A percentile compares a stretch with the other conserved stretches of the same genome.
Evolutionary conservation across 1,284 basidiomycete species (phyloP).

Genomic region (Mycena sp.): DNA sequence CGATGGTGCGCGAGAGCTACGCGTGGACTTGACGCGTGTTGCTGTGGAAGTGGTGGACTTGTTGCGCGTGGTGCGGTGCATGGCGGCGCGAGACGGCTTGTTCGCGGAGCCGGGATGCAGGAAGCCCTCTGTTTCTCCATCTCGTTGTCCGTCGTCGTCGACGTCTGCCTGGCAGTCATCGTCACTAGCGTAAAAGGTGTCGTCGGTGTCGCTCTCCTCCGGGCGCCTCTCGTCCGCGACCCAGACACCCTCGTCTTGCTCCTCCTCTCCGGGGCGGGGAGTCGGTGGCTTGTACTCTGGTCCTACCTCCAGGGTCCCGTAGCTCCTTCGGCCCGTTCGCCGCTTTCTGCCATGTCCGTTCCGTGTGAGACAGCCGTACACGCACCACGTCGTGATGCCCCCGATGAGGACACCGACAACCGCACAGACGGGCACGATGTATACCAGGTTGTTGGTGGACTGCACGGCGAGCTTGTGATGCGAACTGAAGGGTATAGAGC

Average conservation of each 20-base stretch:
- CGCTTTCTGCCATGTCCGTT: conserved; percentile 9
- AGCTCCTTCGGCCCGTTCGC: conserved; percentile 25
- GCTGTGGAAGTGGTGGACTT: conserved; percentile 3
- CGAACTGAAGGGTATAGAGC: conserved; percentile 13
- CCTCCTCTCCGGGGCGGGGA: conserved; percentile 10
- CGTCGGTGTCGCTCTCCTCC: conserved; percentile 4
- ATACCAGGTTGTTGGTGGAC: conserved; percentile 19
- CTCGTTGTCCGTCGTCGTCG: neutral
- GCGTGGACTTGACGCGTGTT: neutral
- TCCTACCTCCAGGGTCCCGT: conserved; percentile 28
- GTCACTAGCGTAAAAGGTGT: too few relatives aligned
- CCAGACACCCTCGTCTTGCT: conserved; percentile 19
- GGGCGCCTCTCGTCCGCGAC: conserved; percentile 18
- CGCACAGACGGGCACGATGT: conserved; percentile 25
- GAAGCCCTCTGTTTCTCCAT: conserved; percentile 22
- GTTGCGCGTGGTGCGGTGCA: conserved; percentile 11
- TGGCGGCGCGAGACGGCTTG: conserved; percentile 3
- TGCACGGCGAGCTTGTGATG: conserved; percentile 24
- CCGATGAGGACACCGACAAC: conserved; percentile 27
- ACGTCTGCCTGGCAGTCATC: neutral
- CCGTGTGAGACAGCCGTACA: conserved; percentile 28
- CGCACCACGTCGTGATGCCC: conserved; percentile 27
- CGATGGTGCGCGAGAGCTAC: conserved; percentile 19
- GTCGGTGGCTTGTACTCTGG: conserved; percentile 26
- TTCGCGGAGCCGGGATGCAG: conserved; percentile 22